These are phyloP conservation scores for Parmelia sp. DNA, from an alignment of 495 filamentous ascomycete species.

Conservation along the genomic window DNA sequence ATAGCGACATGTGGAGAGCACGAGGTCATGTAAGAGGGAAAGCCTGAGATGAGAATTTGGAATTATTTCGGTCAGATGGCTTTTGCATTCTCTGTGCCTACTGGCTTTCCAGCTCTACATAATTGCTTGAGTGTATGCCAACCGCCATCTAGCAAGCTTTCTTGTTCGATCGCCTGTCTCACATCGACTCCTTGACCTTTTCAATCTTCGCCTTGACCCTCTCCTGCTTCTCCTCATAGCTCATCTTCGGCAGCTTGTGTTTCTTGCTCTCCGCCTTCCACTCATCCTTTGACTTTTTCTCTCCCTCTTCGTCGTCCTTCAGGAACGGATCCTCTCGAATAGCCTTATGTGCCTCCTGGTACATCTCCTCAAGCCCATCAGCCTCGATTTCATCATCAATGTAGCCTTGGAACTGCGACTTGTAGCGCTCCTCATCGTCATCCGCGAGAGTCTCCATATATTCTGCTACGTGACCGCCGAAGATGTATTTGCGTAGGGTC, in stretches of 20 bases:
- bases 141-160: slow-evolving; percentile 10
- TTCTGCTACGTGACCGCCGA: slow-evolving; percentile 94
- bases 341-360: slow-evolving; percentile 86
- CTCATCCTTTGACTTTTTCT: slow-evolving; percentile 87
- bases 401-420: slow-evolving; percentile 95
- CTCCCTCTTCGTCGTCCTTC: slow-evolving; percentile 53
- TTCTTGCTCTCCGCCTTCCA: slow-evolving; percentile 96
- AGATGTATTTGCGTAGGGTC: slow-evolving; percentile 97
- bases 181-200: slow-evolving; percentile 47
- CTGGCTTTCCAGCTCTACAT: neutral
- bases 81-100: neutral
- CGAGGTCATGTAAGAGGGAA: no score
- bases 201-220: slow-evolving; percentile 85
- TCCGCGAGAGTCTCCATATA: slow-evolving; percentile 99
- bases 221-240: slow-evolving; percentile 68
- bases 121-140: slow-evolving; percentile 2
- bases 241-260: slow-evolving; percentile 69
- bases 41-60: neutral
- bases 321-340: slow-evolving; percentile 98
- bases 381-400: slow-evolving; percentile 94
- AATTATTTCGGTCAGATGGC: neutral
- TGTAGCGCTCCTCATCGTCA: slow-evolving; percentile 99
- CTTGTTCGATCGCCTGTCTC: neutral
- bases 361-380: slow-evolving; percentile 95
- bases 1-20: neutral